phyloP scores from a whole-genome alignment of 805 yeast species.

The Candida ortonii region DNA sequence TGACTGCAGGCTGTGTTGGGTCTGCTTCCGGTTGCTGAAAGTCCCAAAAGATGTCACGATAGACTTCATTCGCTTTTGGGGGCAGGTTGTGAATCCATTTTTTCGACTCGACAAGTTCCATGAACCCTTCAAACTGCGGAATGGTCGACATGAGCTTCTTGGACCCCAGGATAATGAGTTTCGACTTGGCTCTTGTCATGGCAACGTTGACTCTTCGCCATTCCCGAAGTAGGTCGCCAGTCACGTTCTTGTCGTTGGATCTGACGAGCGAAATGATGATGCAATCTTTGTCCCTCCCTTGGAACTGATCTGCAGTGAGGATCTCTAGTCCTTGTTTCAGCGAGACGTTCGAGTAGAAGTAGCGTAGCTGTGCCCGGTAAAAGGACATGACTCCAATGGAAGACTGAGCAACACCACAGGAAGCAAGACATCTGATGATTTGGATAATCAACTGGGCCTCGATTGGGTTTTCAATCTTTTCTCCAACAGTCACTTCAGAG shows the following conservation, averaged over 20 bases:
- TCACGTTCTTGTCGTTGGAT: constrained; percentile 59
- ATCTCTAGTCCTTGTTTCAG: constrained; percentile 56
- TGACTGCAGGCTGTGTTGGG: constrained; percentile 2
- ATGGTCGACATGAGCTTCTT: constrained; percentile 53
- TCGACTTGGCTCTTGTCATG: constrained; percentile 83
- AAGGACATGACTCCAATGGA: constrained; percentile 86
- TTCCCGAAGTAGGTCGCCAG: constrained; percentile 80
- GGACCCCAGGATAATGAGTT: constrained; percentile 83
- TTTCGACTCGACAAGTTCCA: constrained; percentile 51
- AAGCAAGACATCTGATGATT: constrained; percentile 54
- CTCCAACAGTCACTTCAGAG: constrained; percentile 53
- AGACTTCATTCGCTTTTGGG: constrained; percentile 37
- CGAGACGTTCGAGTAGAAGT: constrained; percentile 36
- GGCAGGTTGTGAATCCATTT: constrained; percentile 68
- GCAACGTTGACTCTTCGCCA: constrained; percentile 95
- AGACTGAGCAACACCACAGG: constrained; percentile 56
- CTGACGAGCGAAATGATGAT: constrained; percentile 86
- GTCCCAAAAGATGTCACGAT: constrained; percentile 23
- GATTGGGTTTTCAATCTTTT: constrained; percentile 65
- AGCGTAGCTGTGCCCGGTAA: constrained; percentile 73
- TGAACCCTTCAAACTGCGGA: constrained; percentile 54
- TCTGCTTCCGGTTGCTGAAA: constrained; percentile 4
- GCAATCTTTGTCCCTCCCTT: constrained; percentile 93
- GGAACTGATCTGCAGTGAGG: constrained; percentile 92
- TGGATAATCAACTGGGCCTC: constrained; percentile 69